A percentile compares a stretch with the other conserved stretches of the same genome.
Evolutionary conservation across 202 grass and related monocot genomes (phyloP).

Genomic region (Panicum hallii): DNA sequence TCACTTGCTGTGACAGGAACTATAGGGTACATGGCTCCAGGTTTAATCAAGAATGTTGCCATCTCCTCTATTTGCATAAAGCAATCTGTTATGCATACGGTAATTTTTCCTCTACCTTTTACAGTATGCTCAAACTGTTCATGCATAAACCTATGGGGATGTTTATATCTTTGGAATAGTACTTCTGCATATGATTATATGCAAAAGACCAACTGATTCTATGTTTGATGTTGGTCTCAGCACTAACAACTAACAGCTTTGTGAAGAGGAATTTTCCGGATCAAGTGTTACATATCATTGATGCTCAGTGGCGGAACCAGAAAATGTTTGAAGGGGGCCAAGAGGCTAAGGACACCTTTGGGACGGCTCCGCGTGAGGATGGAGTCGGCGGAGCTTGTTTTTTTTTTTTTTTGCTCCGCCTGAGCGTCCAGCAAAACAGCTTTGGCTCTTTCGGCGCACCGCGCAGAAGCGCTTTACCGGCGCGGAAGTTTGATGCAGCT

Average conservation of each 20-base stretch:
- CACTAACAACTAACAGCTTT: conserved; percentile 31
- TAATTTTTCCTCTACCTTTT: background rate
- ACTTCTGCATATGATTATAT: conserved; percentile 47
- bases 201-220: conserved; percentile 42
- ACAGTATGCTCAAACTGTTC: conserved; percentile 47
- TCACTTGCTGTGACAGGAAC: conserved; percentile 50
- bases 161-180: conserved; percentile 61
- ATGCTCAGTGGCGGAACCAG: too few relatives aligned
- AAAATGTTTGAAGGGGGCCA: too few relatives aligned
- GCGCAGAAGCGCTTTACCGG: too few relatives aligned
- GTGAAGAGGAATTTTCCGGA: conserved; percentile 20
- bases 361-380: too few relatives aligned
- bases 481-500: too few relatives aligned
- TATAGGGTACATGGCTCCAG: conserved; percentile 67
- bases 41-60: background rate
- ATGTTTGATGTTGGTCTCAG: conserved; percentile 13
- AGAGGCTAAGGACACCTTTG: too few relatives aligned
- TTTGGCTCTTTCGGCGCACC: too few relatives aligned
- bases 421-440: too few relatives aligned
- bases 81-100: too few relatives aligned
- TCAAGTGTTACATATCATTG: background rate
- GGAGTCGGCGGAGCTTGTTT: too few relatives aligned
- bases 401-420: too few relatives aligned
- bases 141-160: conserved; percentile 39
- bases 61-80: too few relatives aligned